Conservation (phyloP, 1,284 basidiomycete genomes). For the Moesziomyces antarcticus region DNA sequence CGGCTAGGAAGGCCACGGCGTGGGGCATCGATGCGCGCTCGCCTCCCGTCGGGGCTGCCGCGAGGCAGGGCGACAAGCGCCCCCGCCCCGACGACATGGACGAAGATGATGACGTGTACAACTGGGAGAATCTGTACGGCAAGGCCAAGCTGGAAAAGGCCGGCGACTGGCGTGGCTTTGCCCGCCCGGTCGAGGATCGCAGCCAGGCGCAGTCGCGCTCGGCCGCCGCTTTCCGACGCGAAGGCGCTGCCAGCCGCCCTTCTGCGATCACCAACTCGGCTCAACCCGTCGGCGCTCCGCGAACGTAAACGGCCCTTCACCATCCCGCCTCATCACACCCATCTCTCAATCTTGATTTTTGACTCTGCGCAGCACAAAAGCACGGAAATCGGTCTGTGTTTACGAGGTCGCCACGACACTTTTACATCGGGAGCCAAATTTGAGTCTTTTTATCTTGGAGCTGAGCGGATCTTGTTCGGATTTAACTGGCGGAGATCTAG, state of each 20-base stretch:
- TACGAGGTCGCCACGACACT: background rate
- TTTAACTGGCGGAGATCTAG: constrained; percentile 1
- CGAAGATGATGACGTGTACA: constrained; percentile 49
- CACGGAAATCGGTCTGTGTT: background rate
- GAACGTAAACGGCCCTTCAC: constrained; percentile 8
- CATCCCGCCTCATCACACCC: no score
- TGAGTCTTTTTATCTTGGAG: constrained; percentile 2
- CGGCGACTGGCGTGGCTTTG: constrained; percentile 48
- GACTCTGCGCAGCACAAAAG: no score
- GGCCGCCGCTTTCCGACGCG: constrained; percentile 15
- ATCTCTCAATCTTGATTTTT: no score
- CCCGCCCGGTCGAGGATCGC: constrained; percentile 36
- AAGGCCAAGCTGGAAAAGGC: constrained; percentile 47
- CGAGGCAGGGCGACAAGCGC: constrained; percentile 25
- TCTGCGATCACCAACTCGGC: constrained; percentile 9
- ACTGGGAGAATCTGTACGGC: constrained; percentile 51
- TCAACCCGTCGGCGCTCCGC: constrained; percentile 30
- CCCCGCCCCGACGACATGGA: constrained; percentile 42
- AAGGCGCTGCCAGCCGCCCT: constrained; percentile 2
- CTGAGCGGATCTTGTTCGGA: constrained; percentile 6
- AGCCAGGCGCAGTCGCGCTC: constrained; percentile 15
- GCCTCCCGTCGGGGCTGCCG: constrained; percentile 10
- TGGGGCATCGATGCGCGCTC: constrained; percentile 49
- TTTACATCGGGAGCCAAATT: background rate
- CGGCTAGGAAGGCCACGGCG: constrained; percentile 31